Conservation (phyloP, 2,329 filamentous ascomycete genomes). For the Pyricularia sp. region DNA sequence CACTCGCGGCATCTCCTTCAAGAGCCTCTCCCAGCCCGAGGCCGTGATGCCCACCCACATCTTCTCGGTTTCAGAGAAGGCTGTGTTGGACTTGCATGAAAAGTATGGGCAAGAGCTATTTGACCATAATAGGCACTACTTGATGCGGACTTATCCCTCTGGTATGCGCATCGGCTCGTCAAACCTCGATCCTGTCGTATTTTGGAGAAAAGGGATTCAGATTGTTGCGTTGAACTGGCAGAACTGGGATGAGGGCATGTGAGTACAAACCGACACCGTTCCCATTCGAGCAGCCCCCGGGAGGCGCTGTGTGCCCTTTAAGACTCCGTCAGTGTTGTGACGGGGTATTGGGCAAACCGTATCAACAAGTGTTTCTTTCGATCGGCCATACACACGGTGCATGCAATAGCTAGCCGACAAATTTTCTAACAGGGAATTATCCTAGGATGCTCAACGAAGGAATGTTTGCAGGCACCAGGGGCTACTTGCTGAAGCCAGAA, state of each 20-base stretch:
- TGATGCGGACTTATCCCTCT: constrained; percentile 86
- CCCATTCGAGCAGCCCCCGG: too few relatives aligned
- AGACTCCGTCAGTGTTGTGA: background rate
- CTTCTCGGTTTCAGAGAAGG: constrained; percentile 56
- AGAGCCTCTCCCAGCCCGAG: constrained; percentile 64
- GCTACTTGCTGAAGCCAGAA: constrained; percentile 77
- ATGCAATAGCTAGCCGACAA: too few relatives aligned
- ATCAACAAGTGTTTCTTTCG: too few relatives aligned
- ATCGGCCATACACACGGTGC: too few relatives aligned
- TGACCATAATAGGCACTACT: constrained; percentile 67
- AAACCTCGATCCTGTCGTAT: constrained; percentile 75
- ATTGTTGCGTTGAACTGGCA: constrained; percentile 95
- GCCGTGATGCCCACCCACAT: constrained; percentile 57
- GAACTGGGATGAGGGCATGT: constrained; percentile 76
- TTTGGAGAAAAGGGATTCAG: constrained; percentile 85
- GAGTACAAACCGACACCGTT: background rate
- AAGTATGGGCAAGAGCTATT: constrained; percentile 50
- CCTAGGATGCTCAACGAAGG: constrained; percentile 74
- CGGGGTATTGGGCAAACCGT: background rate
- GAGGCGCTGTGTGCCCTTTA: background rate
- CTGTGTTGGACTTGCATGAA: constrained; percentile 51
- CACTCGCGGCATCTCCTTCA: constrained; percentile 75
- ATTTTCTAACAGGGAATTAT: background rate
- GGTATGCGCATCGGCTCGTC: constrained; percentile 74
- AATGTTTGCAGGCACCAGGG: constrained; percentile 78